These are phyloP conservation scores for Mucor mucedo DNA, from an alignment of 371 early-diverging fungal genomes.

Conservation along the genomic window DNA sequence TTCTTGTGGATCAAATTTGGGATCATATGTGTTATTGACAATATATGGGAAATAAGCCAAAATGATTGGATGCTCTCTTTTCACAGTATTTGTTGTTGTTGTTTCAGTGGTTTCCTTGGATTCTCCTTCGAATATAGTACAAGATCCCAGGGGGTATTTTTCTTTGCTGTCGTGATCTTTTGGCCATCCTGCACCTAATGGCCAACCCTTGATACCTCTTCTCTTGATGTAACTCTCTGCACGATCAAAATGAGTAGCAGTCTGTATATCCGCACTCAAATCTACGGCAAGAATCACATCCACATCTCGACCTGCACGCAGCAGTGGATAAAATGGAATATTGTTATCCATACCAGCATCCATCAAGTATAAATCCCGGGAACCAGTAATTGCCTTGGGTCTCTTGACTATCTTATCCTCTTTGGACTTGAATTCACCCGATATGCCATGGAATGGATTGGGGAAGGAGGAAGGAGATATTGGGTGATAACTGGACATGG, in stretches of 20 bases:
- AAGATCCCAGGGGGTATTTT: conserved; percentile 37
- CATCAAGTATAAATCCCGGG: conserved; percentile 57
- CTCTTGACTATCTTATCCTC: conserved; percentile 19
- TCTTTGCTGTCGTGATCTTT: conserved; percentile 15
- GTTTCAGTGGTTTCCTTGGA: conserved; percentile 28
- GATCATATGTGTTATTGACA: conserved; percentile 51
- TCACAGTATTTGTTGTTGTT: conserved; percentile 5
- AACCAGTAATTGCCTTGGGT: conserved; percentile 29
- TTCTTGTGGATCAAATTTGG: conserved; percentile 63
- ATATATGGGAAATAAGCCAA: conserved; percentile 67
- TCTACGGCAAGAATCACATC: conserved; percentile 74
- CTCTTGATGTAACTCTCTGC: conserved; percentile 60
- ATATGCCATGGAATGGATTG: conserved; percentile 57
- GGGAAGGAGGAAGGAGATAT: conserved; percentile 59
- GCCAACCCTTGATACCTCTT: conserved; percentile 57
- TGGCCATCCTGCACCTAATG: conserved; percentile 43
- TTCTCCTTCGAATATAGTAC: conserved; percentile 33
- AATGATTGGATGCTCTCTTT: conserved; percentile 35
- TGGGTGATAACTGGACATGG: conserved; percentile 55
- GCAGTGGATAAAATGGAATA: conserved; percentile 71
- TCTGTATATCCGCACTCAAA: conserved; percentile 69
- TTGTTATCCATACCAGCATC: conserved; percentile 83
- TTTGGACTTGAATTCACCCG: conserved; percentile 12
- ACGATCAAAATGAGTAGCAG: conserved; percentile 65
- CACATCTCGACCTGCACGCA: conserved; percentile 65